Conservation (phyloP, 306 rosid species). For the Castanea crenata region DNA sequence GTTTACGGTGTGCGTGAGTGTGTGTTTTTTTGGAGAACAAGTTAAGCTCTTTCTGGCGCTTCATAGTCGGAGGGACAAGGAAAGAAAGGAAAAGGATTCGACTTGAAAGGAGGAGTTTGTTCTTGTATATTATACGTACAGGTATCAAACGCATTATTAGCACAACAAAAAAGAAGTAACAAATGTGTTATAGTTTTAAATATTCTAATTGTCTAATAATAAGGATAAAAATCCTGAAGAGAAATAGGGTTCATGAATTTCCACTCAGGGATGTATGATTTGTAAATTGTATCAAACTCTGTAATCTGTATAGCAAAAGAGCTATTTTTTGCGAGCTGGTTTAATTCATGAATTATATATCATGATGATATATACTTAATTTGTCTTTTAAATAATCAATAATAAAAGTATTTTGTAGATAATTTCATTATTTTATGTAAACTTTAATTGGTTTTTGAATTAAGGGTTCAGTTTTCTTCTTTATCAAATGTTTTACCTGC, state of each 20-base stretch:
- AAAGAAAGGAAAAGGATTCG: background rate
- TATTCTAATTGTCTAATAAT: background rate
- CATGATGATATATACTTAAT: background rate
- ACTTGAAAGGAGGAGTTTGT: background rate
- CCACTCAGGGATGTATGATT: background rate
- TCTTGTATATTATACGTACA: background rate
- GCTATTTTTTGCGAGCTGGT: constrained; percentile 16
- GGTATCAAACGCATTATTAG: background rate
- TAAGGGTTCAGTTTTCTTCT: background rate
- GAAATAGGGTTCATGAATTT: constrained; percentile 15
- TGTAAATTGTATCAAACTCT: constrained; percentile 18
- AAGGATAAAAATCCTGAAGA: constrained; percentile 5
- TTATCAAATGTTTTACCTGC: background rate
- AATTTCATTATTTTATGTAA: background rate
- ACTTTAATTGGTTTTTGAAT: background rate
- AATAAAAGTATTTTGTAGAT: too few species aligned
- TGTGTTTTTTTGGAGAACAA: background rate
- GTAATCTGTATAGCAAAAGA: constrained; percentile 42
- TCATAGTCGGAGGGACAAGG: background rate
- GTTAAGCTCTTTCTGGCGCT: constrained; percentile 2
- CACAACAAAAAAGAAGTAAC: background rate
- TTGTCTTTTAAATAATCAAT: background rate
- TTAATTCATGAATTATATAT: background rate
- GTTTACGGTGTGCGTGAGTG: background rate
- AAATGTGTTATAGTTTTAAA: background rate